Conservation (phyloP, 2,329 filamentous ascomycete genomes). For the Aspergillus brunneoviolaceus region DNA sequence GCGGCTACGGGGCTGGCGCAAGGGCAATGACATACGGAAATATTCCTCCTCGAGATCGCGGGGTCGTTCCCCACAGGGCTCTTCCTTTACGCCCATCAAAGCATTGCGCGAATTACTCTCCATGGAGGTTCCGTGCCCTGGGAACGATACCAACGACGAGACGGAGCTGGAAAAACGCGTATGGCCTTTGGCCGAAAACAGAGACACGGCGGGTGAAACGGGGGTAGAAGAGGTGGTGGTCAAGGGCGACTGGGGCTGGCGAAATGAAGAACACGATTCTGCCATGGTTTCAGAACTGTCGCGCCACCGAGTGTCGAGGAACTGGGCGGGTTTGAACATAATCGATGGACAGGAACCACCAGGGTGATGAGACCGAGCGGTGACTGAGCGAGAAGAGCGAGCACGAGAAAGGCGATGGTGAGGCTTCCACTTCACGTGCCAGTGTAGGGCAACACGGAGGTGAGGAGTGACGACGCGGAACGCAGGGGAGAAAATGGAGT, state of each 20-base stretch:
- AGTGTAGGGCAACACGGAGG: conserved; percentile 11
- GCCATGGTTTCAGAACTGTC: conserved; percentile 29
- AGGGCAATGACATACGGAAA: conserved; percentile 63
- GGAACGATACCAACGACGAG: conserved; percentile 69
- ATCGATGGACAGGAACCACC: conserved; percentile 12
- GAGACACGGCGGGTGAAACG: conserved; percentile 41
- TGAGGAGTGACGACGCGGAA: conserved; percentile 15
- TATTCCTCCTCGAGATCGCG: conserved; percentile 59
- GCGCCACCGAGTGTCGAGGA: conserved; percentile 34
- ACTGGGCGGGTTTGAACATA: conserved; percentile 39
- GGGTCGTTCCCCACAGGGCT: conserved; percentile 67
- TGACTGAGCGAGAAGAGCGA: neutral
- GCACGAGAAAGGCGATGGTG: conserved; percentile 10
- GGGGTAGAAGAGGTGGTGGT: conserved; percentile 38
- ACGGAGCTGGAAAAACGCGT: conserved; percentile 61
- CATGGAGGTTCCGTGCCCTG: conserved; percentile 49
- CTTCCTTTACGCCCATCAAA: conserved; percentile 82
- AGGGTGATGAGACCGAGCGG: neutral
- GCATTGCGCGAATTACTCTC: conserved; percentile 61
- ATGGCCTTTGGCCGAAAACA: conserved; percentile 41
- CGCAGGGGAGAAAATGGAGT: conserved; percentile 11
- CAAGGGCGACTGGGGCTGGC: conserved; percentile 32
- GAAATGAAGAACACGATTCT: conserved; percentile 19
- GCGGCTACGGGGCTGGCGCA: conserved; percentile 13
- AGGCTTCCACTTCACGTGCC: conserved; percentile 22